Percentiles rank a stretch among this genome's conserved stretches.
Evolutionary conservation across 345 rosid genomes (phyloP).

Genomic region (Euphorbia pulcherrima): DNA sequence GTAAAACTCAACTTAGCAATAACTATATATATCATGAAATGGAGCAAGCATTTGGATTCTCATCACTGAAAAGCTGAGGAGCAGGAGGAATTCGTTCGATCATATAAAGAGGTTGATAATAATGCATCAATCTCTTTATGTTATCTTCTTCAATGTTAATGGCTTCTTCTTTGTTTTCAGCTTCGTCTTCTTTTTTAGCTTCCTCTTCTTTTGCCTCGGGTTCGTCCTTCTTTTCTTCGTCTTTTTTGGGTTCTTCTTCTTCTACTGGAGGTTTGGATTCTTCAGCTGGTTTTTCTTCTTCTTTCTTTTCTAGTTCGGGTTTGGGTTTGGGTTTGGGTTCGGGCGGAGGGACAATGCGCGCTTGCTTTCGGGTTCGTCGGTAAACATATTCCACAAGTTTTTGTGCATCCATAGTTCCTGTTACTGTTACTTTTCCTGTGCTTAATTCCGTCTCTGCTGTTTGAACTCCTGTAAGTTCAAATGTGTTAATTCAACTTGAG

Average conservation of each 20-base stretch:
- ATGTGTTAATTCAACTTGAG: no score
- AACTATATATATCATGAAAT: constrained; percentile 39
- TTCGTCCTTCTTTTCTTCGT: constrained; percentile 31
- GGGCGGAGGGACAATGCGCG: constrained; percentile 69
- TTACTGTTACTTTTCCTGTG: constrained; percentile 69
- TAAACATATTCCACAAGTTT: constrained; percentile 81
- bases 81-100: constrained; percentile 77
- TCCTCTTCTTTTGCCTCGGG: constrained; percentile 29
- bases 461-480: constrained; percentile 88
- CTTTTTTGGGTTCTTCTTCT: constrained; percentile 40
- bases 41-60: constrained; percentile 92
- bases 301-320: constrained; percentile 31
- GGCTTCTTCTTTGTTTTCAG: background rate
- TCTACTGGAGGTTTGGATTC: constrained; percentile 39
- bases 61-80: constrained; percentile 93
- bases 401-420: constrained; percentile 83
- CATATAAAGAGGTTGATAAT: constrained; percentile 61
- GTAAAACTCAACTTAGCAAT: no score
- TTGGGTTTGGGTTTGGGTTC: constrained; percentile 46
- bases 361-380: constrained; percentile 75
- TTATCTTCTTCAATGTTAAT: constrained; percentile 48
- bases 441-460: constrained; percentile 61
- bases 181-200: constrained; percentile 2
- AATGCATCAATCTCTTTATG: constrained; percentile 57
- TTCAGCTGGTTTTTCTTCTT: constrained; percentile 38